Base-by-base conservation (phyloP, 805 yeast species). In the Candida tibetensis region DNA sequence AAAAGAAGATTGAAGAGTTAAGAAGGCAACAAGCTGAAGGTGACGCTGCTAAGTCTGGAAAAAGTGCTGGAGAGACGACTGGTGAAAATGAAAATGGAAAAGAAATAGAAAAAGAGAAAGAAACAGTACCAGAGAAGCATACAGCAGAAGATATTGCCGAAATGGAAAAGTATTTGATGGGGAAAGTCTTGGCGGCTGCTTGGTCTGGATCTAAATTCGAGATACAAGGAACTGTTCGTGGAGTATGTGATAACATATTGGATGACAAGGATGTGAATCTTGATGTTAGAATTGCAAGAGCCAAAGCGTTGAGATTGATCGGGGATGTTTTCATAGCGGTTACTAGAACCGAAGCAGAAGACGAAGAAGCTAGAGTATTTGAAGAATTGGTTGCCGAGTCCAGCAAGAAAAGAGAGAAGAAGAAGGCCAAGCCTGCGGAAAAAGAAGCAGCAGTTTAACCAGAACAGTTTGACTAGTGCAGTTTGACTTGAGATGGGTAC, bases 131-230 rank as follows among this genome's bases (percentile, higher is more conserved):
- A 0, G 65, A 60, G 21, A 64, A 64, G 41, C 73, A 69, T 44
- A 58, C 83, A 1, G 69, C 70, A 2, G 85, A 80, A 46, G 83
- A 80, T 38, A 44, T 80, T 17, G 87, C 86, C 2, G 83, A 81
- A 43, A 74, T 81, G 69, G 91, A 85, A 53, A 81, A 83, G 55
- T 69, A 81, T 22, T 62, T 85, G 47, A 80, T 84, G 71, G 93
- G 91, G 15, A 85, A 85, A 57, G 85, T 85, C 14, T 63, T 85
- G 25, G 82, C 85, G 6, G 91, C 90, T 2, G 93, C 93, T 6
- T 85, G 95, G 95, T 79, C 79, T 9, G 88, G 91, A 0, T 80
- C 90, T 9, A 82, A 76, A 52, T 84, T 79, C 54, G 95, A 85
- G 57, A 85, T 85, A 37, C 84, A 81, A 56, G 72, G 82, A 10